phyloP scores from a whole-genome alignment of 2,329 filamentous ascomycete species.

The Myriosclerotinia scirpicola region DNA sequence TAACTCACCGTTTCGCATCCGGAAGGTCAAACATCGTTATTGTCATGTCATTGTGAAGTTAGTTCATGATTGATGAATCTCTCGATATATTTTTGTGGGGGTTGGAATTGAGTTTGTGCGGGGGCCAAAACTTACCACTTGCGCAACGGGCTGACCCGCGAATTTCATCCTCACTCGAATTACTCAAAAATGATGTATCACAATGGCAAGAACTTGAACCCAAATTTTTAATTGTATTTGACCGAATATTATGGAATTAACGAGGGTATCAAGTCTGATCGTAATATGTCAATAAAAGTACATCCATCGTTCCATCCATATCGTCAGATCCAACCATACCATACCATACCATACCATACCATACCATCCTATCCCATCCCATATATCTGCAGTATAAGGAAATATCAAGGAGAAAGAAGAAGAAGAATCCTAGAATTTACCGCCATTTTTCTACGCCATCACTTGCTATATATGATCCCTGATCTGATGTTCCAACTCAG shows the following conservation, averaged over 20 bases:
- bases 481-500: not conserved
- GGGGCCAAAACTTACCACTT: conserved; percentile 15
- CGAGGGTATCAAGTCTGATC: conserved; percentile 14
- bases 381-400: conserved; percentile 13
- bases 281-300: conserved; percentile 20
- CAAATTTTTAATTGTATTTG: not conserved
- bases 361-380: not conserved
- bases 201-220: not conserved
- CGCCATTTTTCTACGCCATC: conserved; percentile 20
- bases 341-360: not conserved
- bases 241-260: conserved; percentile 1
- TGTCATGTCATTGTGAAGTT: conserved; percentile 10
- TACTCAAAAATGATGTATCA: conserved; percentile 4
- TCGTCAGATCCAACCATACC: not conserved
- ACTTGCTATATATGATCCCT: conserved; percentile 18
- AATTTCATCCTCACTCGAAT: not conserved
- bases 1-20: conserved; percentile 52
- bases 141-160: conserved; percentile 20
- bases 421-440: not conserved
- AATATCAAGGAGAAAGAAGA: not conserved
- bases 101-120: conserved; percentile 7
- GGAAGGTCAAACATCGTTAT: conserved; percentile 52
- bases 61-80: not conserved
- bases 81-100: conserved; percentile 20
- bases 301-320: conserved; percentile 18